Percentiles rank a stretch among this genome's conserved stretches.
These are phyloP conservation scores for Clarireedia homoeocarpa DNA, from an alignment of 2,329 filamentous ascomycete species.

Conservation along the genomic window DNA sequence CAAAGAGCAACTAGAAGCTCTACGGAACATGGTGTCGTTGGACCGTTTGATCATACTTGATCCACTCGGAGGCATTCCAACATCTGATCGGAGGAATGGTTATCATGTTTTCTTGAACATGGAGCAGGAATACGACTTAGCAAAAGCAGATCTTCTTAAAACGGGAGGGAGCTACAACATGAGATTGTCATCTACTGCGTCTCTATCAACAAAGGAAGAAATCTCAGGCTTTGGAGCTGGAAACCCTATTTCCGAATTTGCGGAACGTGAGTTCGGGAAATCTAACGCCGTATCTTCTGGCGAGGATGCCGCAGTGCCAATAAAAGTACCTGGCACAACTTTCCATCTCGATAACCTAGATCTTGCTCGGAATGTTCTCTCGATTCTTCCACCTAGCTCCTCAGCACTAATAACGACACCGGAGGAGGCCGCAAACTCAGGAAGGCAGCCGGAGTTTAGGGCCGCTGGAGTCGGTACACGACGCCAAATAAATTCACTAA, in stretches of 20 bases:
- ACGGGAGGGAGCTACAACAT: background rate
- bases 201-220: background rate
- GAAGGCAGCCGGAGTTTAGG: constrained; percentile 27
- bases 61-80: constrained; percentile 75
- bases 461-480: constrained; percentile 41
- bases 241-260: constrained; percentile 38
- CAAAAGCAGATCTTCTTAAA: constrained; percentile 51
- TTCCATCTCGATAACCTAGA: constrained; percentile 64
- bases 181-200: background rate
- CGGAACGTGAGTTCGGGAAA: constrained; percentile 24
- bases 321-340: constrained; percentile 24
- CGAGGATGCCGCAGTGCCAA: constrained; percentile 1
- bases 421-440: constrained; percentile 58
- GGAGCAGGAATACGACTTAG: constrained; percentile 74
- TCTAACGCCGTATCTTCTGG: background rate
- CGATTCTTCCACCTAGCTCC: constrained; percentile 72
- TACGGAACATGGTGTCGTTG: constrained; percentile 51
- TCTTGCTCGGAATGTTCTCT: constrained; percentile 61
- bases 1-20: constrained; percentile 32
- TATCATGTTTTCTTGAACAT: constrained; percentile 87
- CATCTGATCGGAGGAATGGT: constrained; percentile 49
- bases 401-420: constrained; percentile 88
- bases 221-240: constrained; percentile 26
- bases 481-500: constrained; percentile 67
- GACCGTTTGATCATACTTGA: constrained; percentile 88